Conservation (phyloP, 2,329 filamentous ascomycete genomes). For the Penicillium sp. region DNA sequence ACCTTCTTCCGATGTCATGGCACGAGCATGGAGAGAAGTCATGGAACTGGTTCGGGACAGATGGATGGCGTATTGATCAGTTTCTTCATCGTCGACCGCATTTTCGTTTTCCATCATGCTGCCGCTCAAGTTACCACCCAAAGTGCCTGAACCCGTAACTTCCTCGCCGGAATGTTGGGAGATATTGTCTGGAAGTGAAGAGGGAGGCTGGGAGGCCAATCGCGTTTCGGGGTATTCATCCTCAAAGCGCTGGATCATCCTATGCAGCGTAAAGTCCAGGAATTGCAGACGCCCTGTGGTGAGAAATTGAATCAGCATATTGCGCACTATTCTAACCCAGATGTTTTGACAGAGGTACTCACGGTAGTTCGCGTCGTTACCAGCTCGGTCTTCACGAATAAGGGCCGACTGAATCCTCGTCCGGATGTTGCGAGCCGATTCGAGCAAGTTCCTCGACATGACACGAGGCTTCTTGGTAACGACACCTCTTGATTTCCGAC, state of each 20-base stretch:
- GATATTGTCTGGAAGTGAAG: slow-evolving; percentile 26
- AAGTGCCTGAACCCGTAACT: slow-evolving; percentile 27
- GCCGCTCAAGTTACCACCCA: slow-evolving; percentile 28
- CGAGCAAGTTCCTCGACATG: slow-evolving; percentile 86
- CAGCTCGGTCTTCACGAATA: slow-evolving; percentile 66
- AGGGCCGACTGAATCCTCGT: slow-evolving; percentile 78
- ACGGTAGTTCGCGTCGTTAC: slow-evolving; percentile 75
- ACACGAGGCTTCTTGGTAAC: slow-evolving; percentile 72
- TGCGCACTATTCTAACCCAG: not conserved
- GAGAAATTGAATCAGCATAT: slow-evolving; percentile 32
- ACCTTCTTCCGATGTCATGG: slow-evolving; percentile 66
- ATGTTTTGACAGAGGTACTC: slow-evolving; percentile 42
- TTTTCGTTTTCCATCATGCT: slow-evolving; percentile 32
- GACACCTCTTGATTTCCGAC: slow-evolving; percentile 49
- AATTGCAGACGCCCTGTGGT: slow-evolving; percentile 70
- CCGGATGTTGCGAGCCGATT: slow-evolving; percentile 85
- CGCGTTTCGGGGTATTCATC: slow-evolving; percentile 92
- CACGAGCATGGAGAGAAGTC: slow-evolving; percentile 64
- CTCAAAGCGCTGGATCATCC: slow-evolving; percentile 93
- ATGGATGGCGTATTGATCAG: slow-evolving; percentile 45
- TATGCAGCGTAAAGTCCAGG: slow-evolving; percentile 80
- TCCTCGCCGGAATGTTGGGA: slow-evolving; percentile 39
- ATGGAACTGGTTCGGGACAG: slow-evolving; percentile 62
- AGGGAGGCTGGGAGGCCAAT: slow-evolving; percentile 35
- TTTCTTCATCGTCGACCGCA: slow-evolving; percentile 43